Conservation (phyloP, 371 early-diverging fungal species). For the Rhizopus stolonifer region DNA sequence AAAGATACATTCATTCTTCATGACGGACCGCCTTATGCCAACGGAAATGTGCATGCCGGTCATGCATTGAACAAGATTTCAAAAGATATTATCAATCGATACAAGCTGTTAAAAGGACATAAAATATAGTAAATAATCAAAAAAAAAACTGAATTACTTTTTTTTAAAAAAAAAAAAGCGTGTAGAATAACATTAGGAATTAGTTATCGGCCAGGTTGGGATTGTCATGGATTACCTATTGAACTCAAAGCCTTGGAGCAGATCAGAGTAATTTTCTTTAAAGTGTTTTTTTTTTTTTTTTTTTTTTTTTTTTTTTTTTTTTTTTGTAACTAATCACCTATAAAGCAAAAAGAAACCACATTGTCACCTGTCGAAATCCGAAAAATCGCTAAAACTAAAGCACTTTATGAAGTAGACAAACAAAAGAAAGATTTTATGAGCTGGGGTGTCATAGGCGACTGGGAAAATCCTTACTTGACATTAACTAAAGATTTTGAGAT, state of each 20-base stretch:
- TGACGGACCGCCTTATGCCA: conserved; percentile 98
- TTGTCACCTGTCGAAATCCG: conserved; percentile 70
- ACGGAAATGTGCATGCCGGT: conserved; percentile 92
- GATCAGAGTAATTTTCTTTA: conserved; percentile 52
- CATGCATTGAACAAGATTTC: conserved; percentile 94
- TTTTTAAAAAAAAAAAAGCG: too few species aligned
- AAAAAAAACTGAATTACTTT: too few species aligned
- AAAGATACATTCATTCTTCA: conserved; percentile 80
- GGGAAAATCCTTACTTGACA: conserved; percentile 80
- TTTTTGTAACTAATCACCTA: too few species aligned
- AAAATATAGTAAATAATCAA: conserved; percentile 66
- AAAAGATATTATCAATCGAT: conserved; percentile 91
- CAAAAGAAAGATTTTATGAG: conserved; percentile 70
- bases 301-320: too few species aligned
- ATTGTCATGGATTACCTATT: conserved; percentile 96
- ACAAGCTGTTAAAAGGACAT: conserved; percentile 82
- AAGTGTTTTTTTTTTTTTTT: not conserved
- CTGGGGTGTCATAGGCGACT: conserved; percentile 87
- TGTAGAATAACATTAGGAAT: too few species aligned
- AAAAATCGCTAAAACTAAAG: conserved; percentile 66
- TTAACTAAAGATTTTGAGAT: conserved; percentile 76
- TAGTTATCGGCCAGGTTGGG: conserved; percentile 94
- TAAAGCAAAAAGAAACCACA: conserved; percentile 4
- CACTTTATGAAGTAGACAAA: conserved; percentile 62
- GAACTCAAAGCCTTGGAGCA: conserved; percentile 87